Conservation (phyloP, 176 grass and related monocot species). For the Cenchrus purpureus region DNA sequence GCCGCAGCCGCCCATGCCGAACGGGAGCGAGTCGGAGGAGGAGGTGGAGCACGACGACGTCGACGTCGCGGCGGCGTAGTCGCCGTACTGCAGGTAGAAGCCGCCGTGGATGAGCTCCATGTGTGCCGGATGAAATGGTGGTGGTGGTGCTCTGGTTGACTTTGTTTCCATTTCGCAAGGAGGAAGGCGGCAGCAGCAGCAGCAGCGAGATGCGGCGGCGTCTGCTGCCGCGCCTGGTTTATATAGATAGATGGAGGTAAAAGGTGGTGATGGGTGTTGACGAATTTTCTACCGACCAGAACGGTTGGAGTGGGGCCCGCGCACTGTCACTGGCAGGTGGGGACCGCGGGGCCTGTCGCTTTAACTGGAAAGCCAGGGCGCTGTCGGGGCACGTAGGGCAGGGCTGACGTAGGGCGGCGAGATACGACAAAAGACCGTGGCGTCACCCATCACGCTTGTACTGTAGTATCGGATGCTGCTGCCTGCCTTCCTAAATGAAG, state of each 20-base stretch:
- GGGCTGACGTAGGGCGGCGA: conserved; percentile 30
- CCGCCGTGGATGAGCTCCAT: not conserved
- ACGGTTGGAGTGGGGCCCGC: not conserved
- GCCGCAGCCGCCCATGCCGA: not conserved
- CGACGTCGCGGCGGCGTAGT: not conserved
- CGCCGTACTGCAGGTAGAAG: conserved; percentile 19
- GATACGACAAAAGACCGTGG: not conserved
- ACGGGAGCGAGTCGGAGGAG: conserved; percentile 19
- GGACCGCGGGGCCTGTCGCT: conserved; percentile 13
- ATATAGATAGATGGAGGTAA: not conserved
- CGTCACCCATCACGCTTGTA: not conserved
- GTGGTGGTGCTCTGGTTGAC: conserved; percentile 8
- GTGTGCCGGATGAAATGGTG: not conserved
- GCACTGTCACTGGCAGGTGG: not conserved
- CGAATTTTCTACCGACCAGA: conserved; percentile 7
- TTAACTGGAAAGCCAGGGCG: conserved; percentile 4
- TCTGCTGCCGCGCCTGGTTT: conserved; percentile 9
- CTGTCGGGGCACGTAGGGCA: not conserved
- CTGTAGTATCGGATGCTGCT: conserved; percentile 14
- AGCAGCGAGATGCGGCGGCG: conserved; percentile 3
- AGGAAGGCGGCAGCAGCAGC: not conserved
- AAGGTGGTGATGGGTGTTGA: not conserved
- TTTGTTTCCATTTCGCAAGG: not conserved
- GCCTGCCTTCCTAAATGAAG: not conserved
- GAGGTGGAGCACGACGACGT: not conserved